phyloP scores from a whole-genome alignment of 2,329 filamentous ascomycete genomes.

The Alternaria brassicae region DNA sequence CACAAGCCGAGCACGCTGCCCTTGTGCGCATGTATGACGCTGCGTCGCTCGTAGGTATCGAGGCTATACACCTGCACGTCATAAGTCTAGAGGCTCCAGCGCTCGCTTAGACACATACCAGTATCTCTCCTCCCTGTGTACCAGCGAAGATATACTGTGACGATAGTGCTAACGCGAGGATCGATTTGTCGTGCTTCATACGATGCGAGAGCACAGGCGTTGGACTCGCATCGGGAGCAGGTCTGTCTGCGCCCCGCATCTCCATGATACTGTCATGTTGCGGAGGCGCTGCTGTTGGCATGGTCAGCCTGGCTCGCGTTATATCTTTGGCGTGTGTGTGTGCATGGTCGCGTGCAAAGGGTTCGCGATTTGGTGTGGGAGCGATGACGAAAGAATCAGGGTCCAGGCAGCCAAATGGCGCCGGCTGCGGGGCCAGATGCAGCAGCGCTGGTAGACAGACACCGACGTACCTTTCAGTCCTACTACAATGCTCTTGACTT shows the following conservation, averaged over 20 bases:
- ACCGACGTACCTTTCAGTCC: constrained; percentile 26
- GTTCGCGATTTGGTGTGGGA: constrained; percentile 18
- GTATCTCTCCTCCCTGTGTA: constrained; percentile 90
- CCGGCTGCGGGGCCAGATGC: constrained; percentile 16
- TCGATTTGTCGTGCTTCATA: constrained; percentile 77
- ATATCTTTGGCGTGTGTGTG: constrained; percentile 16
- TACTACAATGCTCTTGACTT: constrained; percentile 19
- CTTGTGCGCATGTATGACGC: constrained; percentile 84
- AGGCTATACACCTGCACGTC: constrained; percentile 75
- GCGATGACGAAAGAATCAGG: constrained; percentile 35
- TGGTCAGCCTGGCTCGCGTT: constrained; percentile 34
- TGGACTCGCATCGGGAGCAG: constrained; percentile 10
- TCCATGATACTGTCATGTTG: constrained; percentile 35
- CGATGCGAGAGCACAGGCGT: constrained; percentile 74
- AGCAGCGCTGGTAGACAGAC: neutral
- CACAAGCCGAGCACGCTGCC: constrained; percentile 88
- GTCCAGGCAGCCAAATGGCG: constrained; percentile 15
- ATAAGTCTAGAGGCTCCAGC: constrained; percentile 22
- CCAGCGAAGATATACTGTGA: constrained; percentile 86
- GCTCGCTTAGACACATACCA: constrained; percentile 57
- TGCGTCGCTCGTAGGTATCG: constrained; percentile 81
- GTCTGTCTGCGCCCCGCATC: constrained; percentile 20
- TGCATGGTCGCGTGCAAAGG: constrained; percentile 34
- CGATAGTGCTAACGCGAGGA: constrained; percentile 83
- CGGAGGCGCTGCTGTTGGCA: constrained; percentile 34